Conservation (phyloP, 2,329 filamentous ascomycete genomes). For the Pseudopyricularia javanii region DNA sequence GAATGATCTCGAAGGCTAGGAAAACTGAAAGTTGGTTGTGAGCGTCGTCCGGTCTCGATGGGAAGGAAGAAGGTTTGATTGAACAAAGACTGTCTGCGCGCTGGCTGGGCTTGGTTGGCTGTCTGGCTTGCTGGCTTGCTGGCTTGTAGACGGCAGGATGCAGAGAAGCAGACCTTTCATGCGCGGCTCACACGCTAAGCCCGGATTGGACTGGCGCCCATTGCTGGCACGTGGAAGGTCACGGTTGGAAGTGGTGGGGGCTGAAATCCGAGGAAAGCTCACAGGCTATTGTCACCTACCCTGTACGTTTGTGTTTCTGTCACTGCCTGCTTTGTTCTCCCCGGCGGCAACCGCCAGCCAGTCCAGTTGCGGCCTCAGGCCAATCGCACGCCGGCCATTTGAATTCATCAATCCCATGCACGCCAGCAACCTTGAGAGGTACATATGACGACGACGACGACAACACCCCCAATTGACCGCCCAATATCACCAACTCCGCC, state of each 20-base stretch:
- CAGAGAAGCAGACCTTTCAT: not conserved
- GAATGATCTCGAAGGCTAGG: not conserved
- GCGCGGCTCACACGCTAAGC: not conserved
- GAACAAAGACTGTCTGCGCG: not conserved
- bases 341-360: not conserved
- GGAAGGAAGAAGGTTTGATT: not conserved
- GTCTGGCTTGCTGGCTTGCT: no score
- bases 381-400: not conserved
- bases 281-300: not conserved
- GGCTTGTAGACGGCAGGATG: not conserved
- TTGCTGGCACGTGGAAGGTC: conserved; percentile 10
- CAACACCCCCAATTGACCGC: conserved; percentile 28
- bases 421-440: not conserved
- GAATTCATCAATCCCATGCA: not conserved
- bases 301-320: not conserved
- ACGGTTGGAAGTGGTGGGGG: conserved; percentile 4
- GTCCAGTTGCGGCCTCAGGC: not conserved
- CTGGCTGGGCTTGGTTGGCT: not conserved
- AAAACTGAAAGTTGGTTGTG: not conserved
- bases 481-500: conserved; percentile 19
- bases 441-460: not conserved
- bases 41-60: not conserved
- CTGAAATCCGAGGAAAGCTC: not conserved
- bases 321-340: no score
- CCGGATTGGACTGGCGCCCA: not conserved